A percentile compares a stretch with the other conserved stretches of the same genome.
phyloP scores from a whole-genome alignment of 805 yeast genomes.

The Cyberlindnera xylosilytica region DNA sequence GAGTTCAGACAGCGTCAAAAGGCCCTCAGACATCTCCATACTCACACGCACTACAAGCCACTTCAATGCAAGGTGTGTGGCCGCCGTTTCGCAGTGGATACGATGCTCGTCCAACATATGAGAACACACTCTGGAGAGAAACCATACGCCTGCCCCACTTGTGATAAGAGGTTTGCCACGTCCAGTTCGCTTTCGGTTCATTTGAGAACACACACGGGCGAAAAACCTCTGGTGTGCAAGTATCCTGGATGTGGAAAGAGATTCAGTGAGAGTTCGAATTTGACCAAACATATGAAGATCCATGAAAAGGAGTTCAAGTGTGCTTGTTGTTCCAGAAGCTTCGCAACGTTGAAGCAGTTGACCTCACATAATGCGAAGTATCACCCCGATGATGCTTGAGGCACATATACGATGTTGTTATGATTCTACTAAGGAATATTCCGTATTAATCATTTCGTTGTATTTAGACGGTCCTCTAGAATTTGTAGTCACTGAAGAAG shows the following conservation, averaged over 20 bases:
- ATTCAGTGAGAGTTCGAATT: constrained; percentile 85
- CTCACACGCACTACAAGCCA: constrained; percentile 85
- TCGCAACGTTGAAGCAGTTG: constrained; percentile 41
- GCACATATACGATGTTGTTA: neutral
- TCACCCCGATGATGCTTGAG: constrained; percentile 8
- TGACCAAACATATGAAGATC: constrained; percentile 82
- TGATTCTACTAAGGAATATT: too few species aligned
- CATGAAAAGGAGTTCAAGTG: constrained; percentile 59
- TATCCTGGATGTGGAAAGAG: constrained; percentile 78
- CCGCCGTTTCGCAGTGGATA: constrained; percentile 69
- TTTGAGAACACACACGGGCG: constrained; percentile 83
- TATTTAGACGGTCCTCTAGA: too few species aligned
- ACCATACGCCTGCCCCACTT: constrained; percentile 71
- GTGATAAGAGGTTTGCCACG: constrained; percentile 80
- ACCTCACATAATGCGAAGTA: constrained; percentile 35
- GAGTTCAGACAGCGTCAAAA: constrained; percentile 83
- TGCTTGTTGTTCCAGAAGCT: constrained; percentile 48
- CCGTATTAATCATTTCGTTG: neutral
- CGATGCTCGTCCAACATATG: constrained; percentile 76
- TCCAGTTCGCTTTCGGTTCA: constrained; percentile 82
- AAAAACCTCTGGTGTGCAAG: constrained; percentile 78
- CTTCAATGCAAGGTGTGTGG: constrained; percentile 68
- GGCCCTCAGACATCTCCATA: constrained; percentile 78
- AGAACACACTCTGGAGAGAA: constrained; percentile 88
- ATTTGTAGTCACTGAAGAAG: constrained; percentile 30